Percentiles rank a stretch among this genome's conserved stretches.
Conservation (phyloP, 2,329 filamentous ascomycete genomes). For the Xylaria sp. region DNA sequence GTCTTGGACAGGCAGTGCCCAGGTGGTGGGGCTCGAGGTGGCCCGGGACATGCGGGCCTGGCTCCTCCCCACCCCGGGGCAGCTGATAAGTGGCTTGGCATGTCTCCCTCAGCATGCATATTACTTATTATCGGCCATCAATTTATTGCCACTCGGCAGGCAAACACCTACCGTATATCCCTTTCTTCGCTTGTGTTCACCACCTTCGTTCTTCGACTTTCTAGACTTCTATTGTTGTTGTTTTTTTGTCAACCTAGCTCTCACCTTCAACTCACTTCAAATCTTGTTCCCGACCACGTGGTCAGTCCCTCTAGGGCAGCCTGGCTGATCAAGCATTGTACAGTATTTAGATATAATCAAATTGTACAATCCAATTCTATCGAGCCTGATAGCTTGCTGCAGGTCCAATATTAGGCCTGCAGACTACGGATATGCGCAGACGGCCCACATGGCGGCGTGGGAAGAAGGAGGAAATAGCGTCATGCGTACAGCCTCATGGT, state of each 20-base stretch:
- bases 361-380: not conserved
- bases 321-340: not conserved
- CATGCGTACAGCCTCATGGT: slow-evolving; percentile 2
- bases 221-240: not conserved
- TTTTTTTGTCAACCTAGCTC: not conserved
- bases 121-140: too few species aligned
- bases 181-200: not conserved
- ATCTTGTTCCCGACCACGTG: too few species aligned
- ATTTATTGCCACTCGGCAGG: not conserved
- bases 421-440: not conserved
- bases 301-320: not conserved
- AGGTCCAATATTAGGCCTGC: not conserved
- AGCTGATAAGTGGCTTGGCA: not conserved
- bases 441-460: not conserved
- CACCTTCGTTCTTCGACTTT: too few species aligned
- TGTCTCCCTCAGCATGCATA: too few species aligned
- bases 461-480: not conserved
- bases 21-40: too few species aligned
- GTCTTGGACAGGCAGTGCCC: not conserved
- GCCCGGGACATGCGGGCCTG: too few species aligned
- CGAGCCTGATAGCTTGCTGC: not conserved
- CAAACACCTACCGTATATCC: not conserved
- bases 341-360: not conserved
- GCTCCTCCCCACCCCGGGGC: not conserved
- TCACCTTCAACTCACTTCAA: not conserved